These are phyloP conservation scores for Penicillium desertorum DNA, from an alignment of 495 filamentous ascomycete genomes.

Conservation along the genomic window DNA sequence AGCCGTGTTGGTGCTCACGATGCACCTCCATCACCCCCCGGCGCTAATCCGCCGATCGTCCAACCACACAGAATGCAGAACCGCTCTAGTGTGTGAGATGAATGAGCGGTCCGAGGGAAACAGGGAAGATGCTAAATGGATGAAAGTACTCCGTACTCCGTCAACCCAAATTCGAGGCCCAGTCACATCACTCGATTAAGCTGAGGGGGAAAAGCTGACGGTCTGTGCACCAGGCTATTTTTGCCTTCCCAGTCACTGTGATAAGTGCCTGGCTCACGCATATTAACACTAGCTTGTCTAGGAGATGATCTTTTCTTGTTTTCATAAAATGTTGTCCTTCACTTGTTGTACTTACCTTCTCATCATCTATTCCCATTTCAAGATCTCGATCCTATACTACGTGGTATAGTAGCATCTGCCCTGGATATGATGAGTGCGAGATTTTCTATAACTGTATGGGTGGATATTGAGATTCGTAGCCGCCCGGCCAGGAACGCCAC, in stretches of 20 bases:
- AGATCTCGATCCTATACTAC: background rate
- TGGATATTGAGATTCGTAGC: background rate
- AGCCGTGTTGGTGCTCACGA: constrained; percentile 19
- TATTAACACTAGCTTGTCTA: background rate
- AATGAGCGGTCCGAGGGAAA: background rate
- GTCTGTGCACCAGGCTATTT: constrained; percentile 9
- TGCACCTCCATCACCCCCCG: constrained; percentile 43
- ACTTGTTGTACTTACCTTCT: background rate
- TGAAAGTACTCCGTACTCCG: constrained; percentile 7
- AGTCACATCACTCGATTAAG: constrained; percentile 16
- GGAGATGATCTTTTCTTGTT: background rate
- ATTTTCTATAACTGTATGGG: background rate
- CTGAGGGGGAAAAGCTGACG: background rate
- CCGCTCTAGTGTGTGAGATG: constrained; percentile 23
- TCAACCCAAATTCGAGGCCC: constrained; percentile 9
- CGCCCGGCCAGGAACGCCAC: background rate
- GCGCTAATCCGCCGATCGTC: constrained; percentile 39
- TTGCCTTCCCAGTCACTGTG: constrained; percentile 1
- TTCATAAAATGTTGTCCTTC: background rate
- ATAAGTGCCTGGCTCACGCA: background rate
- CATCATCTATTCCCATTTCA: background rate
- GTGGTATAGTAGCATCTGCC: background rate
- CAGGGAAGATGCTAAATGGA: constrained; percentile 3
- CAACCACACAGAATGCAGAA: constrained; percentile 38
- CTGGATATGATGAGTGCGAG: background rate